A percentile compares a stretch with the other conserved stretches of the same genome.
These are phyloP conservation scores for Amanita thiersii DNA, from an alignment of 768 basidiomycete genomes.

Conservation along the genomic window DNA sequence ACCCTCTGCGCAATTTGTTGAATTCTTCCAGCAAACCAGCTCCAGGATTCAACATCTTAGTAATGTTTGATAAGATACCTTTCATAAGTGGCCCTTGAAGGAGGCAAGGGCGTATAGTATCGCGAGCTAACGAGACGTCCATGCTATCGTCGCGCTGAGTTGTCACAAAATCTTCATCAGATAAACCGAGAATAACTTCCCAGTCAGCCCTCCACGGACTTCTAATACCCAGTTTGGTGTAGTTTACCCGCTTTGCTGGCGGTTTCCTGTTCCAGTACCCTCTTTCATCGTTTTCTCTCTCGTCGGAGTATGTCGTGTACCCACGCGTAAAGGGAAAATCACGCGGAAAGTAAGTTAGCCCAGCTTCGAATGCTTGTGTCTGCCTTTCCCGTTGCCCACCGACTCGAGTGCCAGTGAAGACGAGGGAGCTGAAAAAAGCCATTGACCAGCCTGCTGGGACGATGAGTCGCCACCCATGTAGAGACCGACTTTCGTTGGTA, in stretches of 20 bases:
- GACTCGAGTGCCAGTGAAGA: slow-evolving; percentile 76
- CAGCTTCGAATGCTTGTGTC: slow-evolving; percentile 79
- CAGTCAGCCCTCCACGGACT: slow-evolving; percentile 79
- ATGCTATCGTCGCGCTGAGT: slow-evolving; percentile 48
- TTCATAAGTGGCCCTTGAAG: slow-evolving; percentile 48
- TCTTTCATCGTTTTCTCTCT: slow-evolving; percentile 45
- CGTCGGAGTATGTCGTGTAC: slow-evolving; percentile 40
- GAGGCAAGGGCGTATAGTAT: slow-evolving; percentile 50
- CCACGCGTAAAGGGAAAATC: slow-evolving; percentile 62
- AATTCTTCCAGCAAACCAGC: slow-evolving; percentile 43
- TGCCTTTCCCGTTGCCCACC: slow-evolving; percentile 79
- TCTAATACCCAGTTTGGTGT: slow-evolving; percentile 48
- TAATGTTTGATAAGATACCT: slow-evolving; percentile 33
- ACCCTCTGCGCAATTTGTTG: slow-evolving; percentile 51
- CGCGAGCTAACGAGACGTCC: slow-evolving; percentile 13
- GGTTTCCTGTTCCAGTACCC: slow-evolving; percentile 73
- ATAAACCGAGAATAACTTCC: slow-evolving; percentile 56
- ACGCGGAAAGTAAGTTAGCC: slow-evolving; percentile 66
- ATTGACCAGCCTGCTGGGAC: slow-evolving; percentile 87
- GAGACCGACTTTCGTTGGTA: slow-evolving; percentile 26
- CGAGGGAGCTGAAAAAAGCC: slow-evolving; percentile 80
- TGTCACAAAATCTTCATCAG: slow-evolving; percentile 31
- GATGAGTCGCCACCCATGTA: slow-evolving; percentile 86
- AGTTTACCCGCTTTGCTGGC: slow-evolving; percentile 80
- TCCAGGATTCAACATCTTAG: slow-evolving; percentile 30